These are phyloP conservation scores for Sclerotinia spermophila DNA, from an alignment of 2,329 filamentous ascomycete species.

Conservation along the genomic window DNA sequence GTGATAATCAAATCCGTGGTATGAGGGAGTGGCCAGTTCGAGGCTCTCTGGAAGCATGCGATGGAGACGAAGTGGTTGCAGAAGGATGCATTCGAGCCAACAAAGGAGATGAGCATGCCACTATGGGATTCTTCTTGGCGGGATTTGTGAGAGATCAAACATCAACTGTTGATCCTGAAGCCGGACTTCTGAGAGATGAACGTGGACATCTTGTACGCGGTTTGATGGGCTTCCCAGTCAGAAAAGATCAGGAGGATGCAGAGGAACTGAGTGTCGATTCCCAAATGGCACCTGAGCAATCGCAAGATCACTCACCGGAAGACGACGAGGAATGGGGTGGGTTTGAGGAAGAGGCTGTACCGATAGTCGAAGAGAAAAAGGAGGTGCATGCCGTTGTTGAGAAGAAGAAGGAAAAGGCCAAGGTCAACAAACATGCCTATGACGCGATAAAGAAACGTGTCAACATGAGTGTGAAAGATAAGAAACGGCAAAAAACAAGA, in stretches of 20 bases:
- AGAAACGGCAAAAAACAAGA: conserved; percentile 29
- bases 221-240: conserved; percentile 40
- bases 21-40: conserved; percentile 72
- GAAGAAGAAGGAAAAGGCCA: conserved; percentile 32
- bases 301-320: conserved; percentile 6
- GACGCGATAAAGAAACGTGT: conserved; percentile 21
- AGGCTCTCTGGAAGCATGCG: conserved; percentile 48
- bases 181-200: conserved; percentile 44
- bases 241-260: conserved; percentile 30
- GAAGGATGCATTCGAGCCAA: conserved; percentile 79
- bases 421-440: conserved; percentile 19
- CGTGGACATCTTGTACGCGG: conserved; percentile 50
- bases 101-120: conserved; percentile 74
- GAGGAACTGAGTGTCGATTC: conserved; percentile 18
- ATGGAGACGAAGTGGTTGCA: conserved; percentile 51
- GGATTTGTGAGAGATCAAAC: conserved; percentile 61
- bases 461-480: conserved; percentile 22
- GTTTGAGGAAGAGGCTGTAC: conserved; percentile 39
- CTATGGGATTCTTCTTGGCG: conserved; percentile 96
- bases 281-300: conserved; percentile 4
- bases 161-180: conserved; percentile 14
- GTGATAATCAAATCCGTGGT: conserved; percentile 71
- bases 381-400: conserved; percentile 40
- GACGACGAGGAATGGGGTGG: conserved; percentile 35
- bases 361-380: conserved; percentile 32